phyloP scores from a whole-genome alignment of 306 rosid genomes.

The Medicago ruthenica region DNA sequence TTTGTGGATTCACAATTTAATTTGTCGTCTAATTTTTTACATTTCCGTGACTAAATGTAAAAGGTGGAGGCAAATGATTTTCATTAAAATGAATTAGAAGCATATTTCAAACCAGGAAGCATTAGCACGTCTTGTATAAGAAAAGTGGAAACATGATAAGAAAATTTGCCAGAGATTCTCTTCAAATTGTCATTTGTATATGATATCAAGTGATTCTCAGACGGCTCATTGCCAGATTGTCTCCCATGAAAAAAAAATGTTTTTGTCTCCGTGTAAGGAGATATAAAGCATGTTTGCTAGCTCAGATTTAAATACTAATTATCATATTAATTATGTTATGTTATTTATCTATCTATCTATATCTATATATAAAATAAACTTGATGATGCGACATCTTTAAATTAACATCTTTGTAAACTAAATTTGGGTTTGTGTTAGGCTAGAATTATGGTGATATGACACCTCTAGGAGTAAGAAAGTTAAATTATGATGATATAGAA shows the following conservation, averaged over 20 bases:
- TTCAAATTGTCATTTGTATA: constrained; percentile 13
- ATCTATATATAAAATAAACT: no score
- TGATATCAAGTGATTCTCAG: background rate
- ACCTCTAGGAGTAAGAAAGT: no score
- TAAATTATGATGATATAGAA: no score
- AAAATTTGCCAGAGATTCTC: constrained; percentile 20
- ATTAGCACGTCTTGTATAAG: background rate
- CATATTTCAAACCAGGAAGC: background rate
- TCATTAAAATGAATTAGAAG: background rate
- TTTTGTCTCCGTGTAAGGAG: constrained; percentile 13
- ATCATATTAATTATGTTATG: no score
- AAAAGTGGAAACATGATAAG: constrained; percentile 31
- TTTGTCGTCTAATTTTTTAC: background rate
- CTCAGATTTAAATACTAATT: no score
- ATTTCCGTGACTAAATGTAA: background rate
- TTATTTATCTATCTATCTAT: no score
- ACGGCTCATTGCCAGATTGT: constrained; percentile 31
- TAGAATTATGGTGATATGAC: no score
- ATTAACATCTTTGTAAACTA: no score
- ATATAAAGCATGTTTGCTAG: no score
- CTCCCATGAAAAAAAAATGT: constrained; percentile 33
- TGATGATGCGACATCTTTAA: no score
- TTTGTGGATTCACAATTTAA: background rate
- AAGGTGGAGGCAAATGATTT: background rate
- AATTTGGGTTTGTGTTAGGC: no score